Evolutionary conservation across 331 rosid genomes (phyloP).

Genomic region (Quercus phellos): DNA sequence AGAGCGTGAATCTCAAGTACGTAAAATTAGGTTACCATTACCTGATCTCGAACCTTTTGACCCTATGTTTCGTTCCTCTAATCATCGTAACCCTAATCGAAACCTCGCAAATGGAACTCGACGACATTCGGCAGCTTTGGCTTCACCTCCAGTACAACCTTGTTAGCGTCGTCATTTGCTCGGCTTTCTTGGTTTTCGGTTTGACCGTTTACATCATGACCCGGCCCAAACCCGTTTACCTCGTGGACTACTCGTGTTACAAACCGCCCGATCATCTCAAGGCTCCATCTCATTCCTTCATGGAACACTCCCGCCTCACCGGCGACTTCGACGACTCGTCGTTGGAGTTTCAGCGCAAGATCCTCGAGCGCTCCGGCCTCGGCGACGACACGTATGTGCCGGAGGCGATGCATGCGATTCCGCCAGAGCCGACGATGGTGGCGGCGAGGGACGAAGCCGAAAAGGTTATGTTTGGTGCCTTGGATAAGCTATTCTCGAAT

Average conservation of each 20-base stretch:
- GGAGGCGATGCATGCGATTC: constrained; percentile 51
- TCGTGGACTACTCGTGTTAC: constrained; percentile 43
- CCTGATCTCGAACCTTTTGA: constrained; percentile 46
- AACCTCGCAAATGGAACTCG: constrained; percentile 38
- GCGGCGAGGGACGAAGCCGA: constrained; percentile 55
- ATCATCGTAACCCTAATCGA: constrained; percentile 45
- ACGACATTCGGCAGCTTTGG: constrained; percentile 36
- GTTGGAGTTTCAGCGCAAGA: constrained; percentile 56
- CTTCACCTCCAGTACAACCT: constrained; percentile 58
- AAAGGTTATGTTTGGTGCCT: constrained; percentile 55
- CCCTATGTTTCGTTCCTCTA: constrained; percentile 44
- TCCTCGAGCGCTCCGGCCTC: constrained; percentile 47
- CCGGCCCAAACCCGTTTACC: constrained; percentile 39
- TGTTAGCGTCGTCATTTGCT: constrained; percentile 36
- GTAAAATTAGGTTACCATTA: constrained; percentile 65
- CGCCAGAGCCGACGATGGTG: constrained; percentile 52
- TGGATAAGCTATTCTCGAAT: constrained; percentile 39
- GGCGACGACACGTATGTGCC: constrained; percentile 60
- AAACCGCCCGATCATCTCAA: constrained; percentile 50
- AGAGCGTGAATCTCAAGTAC: constrained; percentile 62
- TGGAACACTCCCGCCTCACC: constrained; percentile 43
- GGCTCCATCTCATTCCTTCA: constrained; percentile 37
- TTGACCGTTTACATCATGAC: constrained; percentile 44
- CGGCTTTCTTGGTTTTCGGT: constrained; percentile 48
- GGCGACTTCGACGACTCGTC: constrained; percentile 55